phyloP scores from a whole-genome alignment of 2,329 filamentous ascomycete species.

The Aspergillus pseudonomiae region DNA sequence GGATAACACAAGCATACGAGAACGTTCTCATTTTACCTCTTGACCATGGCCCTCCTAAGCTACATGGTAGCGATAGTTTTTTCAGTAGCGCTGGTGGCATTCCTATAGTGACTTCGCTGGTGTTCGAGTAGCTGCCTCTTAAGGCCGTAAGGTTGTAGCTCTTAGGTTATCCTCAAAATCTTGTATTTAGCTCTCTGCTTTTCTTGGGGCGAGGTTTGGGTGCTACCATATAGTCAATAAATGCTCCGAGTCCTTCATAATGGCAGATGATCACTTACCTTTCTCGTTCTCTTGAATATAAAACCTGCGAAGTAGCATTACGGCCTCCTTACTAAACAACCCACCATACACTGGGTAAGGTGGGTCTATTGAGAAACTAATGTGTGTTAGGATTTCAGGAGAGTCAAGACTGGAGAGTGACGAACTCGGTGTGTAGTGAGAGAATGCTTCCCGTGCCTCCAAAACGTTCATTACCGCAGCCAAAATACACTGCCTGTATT shows the following conservation, averaged over 20 bases:
- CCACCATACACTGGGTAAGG: slow-evolving; percentile 84
- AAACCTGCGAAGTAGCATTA: slow-evolving; percentile 87
- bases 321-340: slow-evolving; percentile 87
- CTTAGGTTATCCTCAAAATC: slow-evolving; percentile 44
- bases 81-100: background rate
- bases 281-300: slow-evolving; percentile 98
- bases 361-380: slow-evolving; percentile 70
- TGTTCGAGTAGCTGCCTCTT: background rate
- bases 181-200: slow-evolving; percentile 64
- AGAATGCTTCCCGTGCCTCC: slow-evolving; percentile 94
- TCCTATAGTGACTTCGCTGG: background rate
- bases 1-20: slow-evolving; percentile 4
- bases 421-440: slow-evolving; percentile 73
- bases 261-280: slow-evolving; percentile 55
- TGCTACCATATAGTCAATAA: slow-evolving; percentile 43
- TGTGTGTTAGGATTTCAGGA: slow-evolving; percentile 13
- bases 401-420: slow-evolving; percentile 19
- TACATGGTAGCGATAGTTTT: background rate
- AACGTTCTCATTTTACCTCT: background rate
- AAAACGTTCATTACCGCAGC: slow-evolving; percentile 94
- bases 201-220: slow-evolving; percentile 68
- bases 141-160: slow-evolving; percentile 6
- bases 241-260: background rate
- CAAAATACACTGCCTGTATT: slow-evolving; percentile 90
- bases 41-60: background rate